Evolutionary conservation across 257 asterid genomes (phyloP).

Genomic region (Solanum medicagineum): DNA sequence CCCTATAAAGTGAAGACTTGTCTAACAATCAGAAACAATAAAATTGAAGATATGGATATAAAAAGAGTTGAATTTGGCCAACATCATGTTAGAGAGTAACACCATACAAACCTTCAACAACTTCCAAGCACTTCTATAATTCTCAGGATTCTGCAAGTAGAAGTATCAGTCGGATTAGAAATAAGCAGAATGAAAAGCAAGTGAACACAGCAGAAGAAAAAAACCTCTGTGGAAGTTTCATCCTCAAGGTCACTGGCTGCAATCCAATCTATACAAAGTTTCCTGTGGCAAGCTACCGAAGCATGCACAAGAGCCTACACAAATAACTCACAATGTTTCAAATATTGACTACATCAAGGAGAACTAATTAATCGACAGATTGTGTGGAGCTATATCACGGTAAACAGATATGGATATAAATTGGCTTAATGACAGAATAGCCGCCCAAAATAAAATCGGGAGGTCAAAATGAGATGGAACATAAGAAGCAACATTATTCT

Average conservation of each 20-base stretch:
- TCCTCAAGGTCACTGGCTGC: slow-evolving; percentile 87
- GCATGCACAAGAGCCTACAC: slow-evolving; percentile 96
- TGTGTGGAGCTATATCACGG: not conserved
- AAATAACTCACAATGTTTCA: slow-evolving; percentile 3
- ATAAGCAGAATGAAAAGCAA: slow-evolving; percentile 5
- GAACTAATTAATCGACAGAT: not conserved
- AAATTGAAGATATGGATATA: not conserved
- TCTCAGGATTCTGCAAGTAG: slow-evolving; percentile 54
- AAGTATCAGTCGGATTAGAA: slow-evolving; percentile 8
- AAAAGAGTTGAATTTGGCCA: not conserved
- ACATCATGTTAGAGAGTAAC: not conserved
- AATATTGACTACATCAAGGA: not conserved
- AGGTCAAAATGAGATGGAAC: not conserved
- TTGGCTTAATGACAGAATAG: not conserved
- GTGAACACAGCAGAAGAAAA: not conserved
- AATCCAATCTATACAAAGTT: slow-evolving; percentile 76
- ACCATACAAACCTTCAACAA: slow-evolving; percentile 56
- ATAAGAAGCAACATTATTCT: not conserved
- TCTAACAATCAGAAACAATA: not conserved
- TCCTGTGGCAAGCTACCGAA: slow-evolving; percentile 63
- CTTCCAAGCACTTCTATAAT: slow-evolving; percentile 68
- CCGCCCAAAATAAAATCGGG: not conserved
- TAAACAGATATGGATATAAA: not conserved
- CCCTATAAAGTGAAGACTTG: slow-evolving; percentile 8
- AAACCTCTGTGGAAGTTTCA: slow-evolving; percentile 56